These are phyloP conservation scores for Apostasia shenzhenica DNA, from an alignment of 106 monocot species.

Conservation along the genomic window DNA sequence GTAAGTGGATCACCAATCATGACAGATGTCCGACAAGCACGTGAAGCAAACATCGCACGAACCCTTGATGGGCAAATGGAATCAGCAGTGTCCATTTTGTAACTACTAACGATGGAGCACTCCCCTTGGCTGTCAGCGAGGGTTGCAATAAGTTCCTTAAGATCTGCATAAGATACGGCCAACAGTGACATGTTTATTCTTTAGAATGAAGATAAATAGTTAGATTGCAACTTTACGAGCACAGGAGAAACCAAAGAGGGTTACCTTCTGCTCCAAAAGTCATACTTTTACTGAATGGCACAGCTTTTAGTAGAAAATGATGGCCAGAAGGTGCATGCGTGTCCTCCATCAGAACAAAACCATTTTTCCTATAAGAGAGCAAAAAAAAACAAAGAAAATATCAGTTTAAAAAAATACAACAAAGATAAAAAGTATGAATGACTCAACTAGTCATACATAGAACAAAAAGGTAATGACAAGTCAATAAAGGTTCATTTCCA, in stretches of 20 bases:
- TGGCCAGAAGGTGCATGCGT: conserved; percentile 65
- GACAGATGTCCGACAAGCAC: conserved; percentile 85
- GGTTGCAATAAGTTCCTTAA: conserved; percentile 86
- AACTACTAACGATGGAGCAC: conserved; percentile 64
- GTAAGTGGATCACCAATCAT: conserved; percentile 89
- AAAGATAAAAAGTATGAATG: neutral
- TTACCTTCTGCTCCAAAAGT: conserved; percentile 94
- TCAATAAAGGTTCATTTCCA: no score
- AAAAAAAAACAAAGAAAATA: conserved; percentile 5
- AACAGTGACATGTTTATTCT: no score
- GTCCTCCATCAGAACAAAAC: conserved; percentile 79
- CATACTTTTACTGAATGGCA: conserved; percentile 90
- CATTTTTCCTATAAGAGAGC: conserved; percentile 70
- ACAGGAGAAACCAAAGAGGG: neutral
- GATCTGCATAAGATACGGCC: conserved; percentile 33
- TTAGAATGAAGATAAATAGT: neutral
- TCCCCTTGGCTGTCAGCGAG: conserved; percentile 84
- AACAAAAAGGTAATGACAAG: no score
- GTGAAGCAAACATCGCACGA: conserved; percentile 91
- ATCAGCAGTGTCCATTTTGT: conserved; percentile 73
- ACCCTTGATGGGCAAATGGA: conserved; percentile 97
- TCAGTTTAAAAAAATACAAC: neutral
- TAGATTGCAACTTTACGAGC: neutral
- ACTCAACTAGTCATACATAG: neutral
- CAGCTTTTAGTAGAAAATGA: conserved; percentile 75